Base-by-base conservation (phyloP, 208 protist species). In the Crithidia mellificae region DNA sequence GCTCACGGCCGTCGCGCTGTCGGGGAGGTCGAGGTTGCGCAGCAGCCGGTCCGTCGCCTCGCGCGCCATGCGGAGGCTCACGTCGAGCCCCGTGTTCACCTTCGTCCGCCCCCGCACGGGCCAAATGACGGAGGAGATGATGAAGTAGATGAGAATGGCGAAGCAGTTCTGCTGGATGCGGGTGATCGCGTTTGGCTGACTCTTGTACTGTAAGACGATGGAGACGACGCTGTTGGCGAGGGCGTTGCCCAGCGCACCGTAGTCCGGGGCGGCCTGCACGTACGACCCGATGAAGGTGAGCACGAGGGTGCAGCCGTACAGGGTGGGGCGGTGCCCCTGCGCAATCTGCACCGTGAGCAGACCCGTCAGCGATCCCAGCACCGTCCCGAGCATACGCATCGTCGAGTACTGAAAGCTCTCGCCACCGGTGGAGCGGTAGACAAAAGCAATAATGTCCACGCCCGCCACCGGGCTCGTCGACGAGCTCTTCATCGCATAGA, bases 111-210 rank as follows among this genome's bases (percentile, higher is more conserved):
- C 84, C 55, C 86, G 81, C 77, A 92, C 89, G 17, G 90, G 90
- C 87, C 90, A 95, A n/a, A 95, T 49, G 6, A 89, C 39, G 32
- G 75, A 89, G 14, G 85, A 83, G 69, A 95, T 80, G 39, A 83
- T 76, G 56, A 95, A 95, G 74, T 95, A 95, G 38, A 92, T 82
- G 47, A 93, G 74, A 64, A 95, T 90, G 51, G 90, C 84, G 54
- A 95, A 95, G 56, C 86, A 87, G 75, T 93, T 95, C 69, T 95
- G 90, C 65, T 95, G 76, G 57, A 95, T 95, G 74, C 90, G 90
- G n/a, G 83, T 73, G 61, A 93, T 91, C 2, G 90, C 90, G 14
- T 75, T 64, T 44, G 50, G 47, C 30, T 63, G 30, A 46, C 85
- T 78, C 6, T 32, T 24, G 62, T 91, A 95, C 62, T 93, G 83